Base-by-base conservation (phyloP, 1,139 yeast species). In the Suhomyces chickasaworum region DNA sequence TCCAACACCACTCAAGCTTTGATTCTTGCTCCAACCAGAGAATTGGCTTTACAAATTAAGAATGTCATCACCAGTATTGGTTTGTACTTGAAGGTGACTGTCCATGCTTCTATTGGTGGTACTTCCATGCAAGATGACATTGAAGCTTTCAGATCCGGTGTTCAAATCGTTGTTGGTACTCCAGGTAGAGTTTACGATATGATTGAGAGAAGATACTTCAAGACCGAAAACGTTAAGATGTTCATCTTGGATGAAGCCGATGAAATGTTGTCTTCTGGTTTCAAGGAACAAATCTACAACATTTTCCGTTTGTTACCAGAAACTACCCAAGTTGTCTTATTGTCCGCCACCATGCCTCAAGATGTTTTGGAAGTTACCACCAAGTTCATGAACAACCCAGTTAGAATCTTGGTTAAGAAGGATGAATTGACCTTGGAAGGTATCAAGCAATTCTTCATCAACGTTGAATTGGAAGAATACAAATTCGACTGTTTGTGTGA, bases 31-130 rank as follows among this genome's bases (percentile, higher is more conserved):
- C 99, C 99, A 69, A 93, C 99, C 71, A 89, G 99, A 81, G 99
- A 93, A 80, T 83, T 93, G 77, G 99, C 98, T 53, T 80, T 89
- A 65, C 99, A 93, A 81, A 93, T 93, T 71, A 96, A 91, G 80
- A 89, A 89, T 73, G 99, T 93, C 66, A 93, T 93, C 57, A 78
- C 89, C 66, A 89, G 93, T 64, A 84, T 93, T 63, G 98, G 98
- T 66, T 83, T 87, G 73, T 91, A 89, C 83, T 83, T 93, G 82
- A 84, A 89, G 65, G 86, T 93, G 58, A 83, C 91, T 58, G 96
- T 95, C 64, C 99, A 93, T 69, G 97, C 98, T 55, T 91, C 97
- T 70, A 93, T 93, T 68, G 99, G 99, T 80, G 99, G 99, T 80
- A 91, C 96, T 62, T 84, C 95, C 54, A 81, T 89, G 72, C 80